Base-by-base conservation (phyloP, 1,284 basidiomycete genomes). In the Inonotus hispidus region DNA sequence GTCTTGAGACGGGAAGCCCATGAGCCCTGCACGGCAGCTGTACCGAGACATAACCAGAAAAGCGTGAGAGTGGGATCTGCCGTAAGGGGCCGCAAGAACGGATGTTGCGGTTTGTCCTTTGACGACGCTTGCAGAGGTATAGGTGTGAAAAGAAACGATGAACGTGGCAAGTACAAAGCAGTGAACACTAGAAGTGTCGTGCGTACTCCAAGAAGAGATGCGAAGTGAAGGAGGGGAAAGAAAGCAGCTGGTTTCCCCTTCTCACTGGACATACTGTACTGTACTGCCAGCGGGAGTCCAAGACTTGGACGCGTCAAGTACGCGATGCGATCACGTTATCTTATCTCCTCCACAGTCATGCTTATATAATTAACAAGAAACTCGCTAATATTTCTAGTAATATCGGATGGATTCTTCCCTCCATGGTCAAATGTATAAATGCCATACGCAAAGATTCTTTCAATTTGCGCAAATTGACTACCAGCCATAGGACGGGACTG, bases 161-260 rank as follows among this genome's bases (percentile, higher is more conserved):
- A 84, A 50, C 83, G 84, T 14, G 87, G 90, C 16, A 89, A 77
- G 68, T 84, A 85, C 55, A 90, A 74, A 5, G 84, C 81, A 5
- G 81, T 79, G 67, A 90, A 90, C 1, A 76, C 70, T 59, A 92
- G 79, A 5, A 93, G 81, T 23, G 81, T 77, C 0, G 83, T 78
- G 69, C 90, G 87, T 29, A 91, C 84, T 35, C 83, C 83, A n/a
- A 91, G 83, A 16, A 85, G 73, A n/a, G 88, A 84, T 58, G 83
- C 81, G 75, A 92, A 92, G 50, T 78, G 75, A 10, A 77, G 76
- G 43, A 79, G 73, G 29, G 79, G 78, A 66, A 80, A 79, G 61
- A 61, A 70, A 32, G 54, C 38, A 10, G 25, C 25, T 46, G 46
- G 46, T 7, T 8, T n/a, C n/a, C 3, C 32, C 32, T 43, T 57